phyloP scores from a whole-genome alignment of 2,329 filamentous ascomycete species.

The Periconia sp. region DNA sequence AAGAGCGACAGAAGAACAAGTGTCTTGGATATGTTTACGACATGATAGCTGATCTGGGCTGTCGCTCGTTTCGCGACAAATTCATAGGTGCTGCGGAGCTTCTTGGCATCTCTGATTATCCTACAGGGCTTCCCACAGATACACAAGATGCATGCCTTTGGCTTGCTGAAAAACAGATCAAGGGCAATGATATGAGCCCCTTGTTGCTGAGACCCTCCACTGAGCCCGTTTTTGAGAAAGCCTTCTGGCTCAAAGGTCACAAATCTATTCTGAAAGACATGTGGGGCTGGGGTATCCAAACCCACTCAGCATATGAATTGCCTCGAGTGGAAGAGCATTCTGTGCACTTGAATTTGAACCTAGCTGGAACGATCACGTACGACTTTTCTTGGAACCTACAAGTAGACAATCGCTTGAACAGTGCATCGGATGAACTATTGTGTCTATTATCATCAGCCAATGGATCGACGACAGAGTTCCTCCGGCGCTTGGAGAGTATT shows the following conservation, averaged over 20 bases:
- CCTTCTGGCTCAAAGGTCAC: constrained; percentile 10
- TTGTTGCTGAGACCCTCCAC: constrained; percentile 9
- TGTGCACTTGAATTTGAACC: constrained; percentile 5
- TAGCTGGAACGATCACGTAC: constrained; percentile 4
- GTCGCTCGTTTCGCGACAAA: constrained; percentile 11
- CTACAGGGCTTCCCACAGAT: constrained; percentile 8
- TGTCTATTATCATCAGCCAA: constrained; percentile 1
- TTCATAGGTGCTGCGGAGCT: constrained; percentile 10
- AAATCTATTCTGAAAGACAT: constrained; percentile 6
- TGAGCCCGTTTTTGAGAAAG: constrained; percentile 4
- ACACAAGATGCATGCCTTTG: constrained; percentile 14
- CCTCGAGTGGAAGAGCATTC: constrained; percentile 2
- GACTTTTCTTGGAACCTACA: constrained; percentile 1
- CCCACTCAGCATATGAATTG: background rate
- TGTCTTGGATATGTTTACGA: constrained; percentile 13
- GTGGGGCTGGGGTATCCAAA: constrained; percentile 14
- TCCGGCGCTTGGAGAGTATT: constrained; percentile 2
- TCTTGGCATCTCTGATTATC: constrained; percentile 6
- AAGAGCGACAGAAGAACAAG: constrained; percentile 9
- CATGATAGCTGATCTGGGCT: constrained; percentile 11
- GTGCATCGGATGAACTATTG: background rate
- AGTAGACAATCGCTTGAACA: background rate
- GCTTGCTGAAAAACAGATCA: constrained; percentile 6
- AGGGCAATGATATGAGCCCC: constrained; percentile 10
- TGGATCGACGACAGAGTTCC: constrained; percentile 3